Evolutionary conservation across 2,329 filamentous ascomycete genomes (phyloP).

Genomic region (Nothomitra cinnamomea): DNA sequence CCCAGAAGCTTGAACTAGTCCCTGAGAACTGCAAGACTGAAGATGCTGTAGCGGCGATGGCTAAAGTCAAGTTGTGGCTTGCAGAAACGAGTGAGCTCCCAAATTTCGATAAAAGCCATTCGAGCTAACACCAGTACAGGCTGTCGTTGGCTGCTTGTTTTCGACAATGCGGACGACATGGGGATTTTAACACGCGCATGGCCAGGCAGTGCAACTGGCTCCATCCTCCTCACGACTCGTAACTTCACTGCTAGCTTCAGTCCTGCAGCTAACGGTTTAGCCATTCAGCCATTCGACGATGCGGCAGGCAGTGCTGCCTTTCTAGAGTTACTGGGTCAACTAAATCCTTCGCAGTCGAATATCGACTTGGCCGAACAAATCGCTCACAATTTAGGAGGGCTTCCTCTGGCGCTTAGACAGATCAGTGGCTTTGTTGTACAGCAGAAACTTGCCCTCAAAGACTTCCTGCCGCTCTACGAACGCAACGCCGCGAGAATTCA

Average conservation of each 20-base stretch:
- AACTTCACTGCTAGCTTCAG: slow-evolving; percentile 11
- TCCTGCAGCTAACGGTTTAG: slow-evolving; percentile 7
- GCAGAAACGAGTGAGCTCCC: slow-evolving; percentile 10
- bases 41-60: slow-evolving; percentile 11
- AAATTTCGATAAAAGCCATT: slow-evolving; percentile 16
- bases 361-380: slow-evolving; percentile 11
- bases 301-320: slow-evolving; percentile 6
- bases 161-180: slow-evolving; percentile 14
- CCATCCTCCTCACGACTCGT: slow-evolving; percentile 16
- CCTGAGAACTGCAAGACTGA: slow-evolving; percentile 6
- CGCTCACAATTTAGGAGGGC: slow-evolving; percentile 13
- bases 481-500: slow-evolving; percentile 16
- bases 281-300: slow-evolving; percentile 9
- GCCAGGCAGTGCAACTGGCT: slow-evolving; percentile 13
- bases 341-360: slow-evolving; percentile 4
- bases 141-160: not conserved
- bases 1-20: slow-evolving; percentile 9
- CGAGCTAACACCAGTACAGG: not conserved
- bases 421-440: slow-evolving; percentile 18
- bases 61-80: slow-evolving; percentile 17
- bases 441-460: slow-evolving; percentile 12
- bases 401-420: slow-evolving; percentile 18
- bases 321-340: not conserved
- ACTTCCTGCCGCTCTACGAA: slow-evolving; percentile 17
- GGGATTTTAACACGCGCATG: slow-evolving; percentile 13